Base-by-base conservation (phyloP, 495 filamentous ascomycete genomes). In the Penicillium crystallinum region DNA sequence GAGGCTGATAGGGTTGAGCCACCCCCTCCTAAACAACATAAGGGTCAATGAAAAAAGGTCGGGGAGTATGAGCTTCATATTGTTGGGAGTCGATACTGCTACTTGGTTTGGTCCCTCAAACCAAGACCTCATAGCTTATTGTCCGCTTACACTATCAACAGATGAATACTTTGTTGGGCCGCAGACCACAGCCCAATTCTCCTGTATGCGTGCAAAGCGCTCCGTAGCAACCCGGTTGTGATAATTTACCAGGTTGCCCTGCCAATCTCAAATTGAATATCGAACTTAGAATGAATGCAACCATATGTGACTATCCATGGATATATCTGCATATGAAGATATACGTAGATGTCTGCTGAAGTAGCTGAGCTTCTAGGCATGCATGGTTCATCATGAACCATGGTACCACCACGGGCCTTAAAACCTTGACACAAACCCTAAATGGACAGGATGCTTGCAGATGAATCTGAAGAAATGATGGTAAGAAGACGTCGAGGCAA, bases 401-500 rank as follows among this genome's bases (percentile, higher is more conserved):
- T 48, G 46, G 46, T 48, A 38, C 34, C 2, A 25, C 22, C 22
- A 12, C 34, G 31, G 34, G 19, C 34, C 12, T 14, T 36, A 37
- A 27, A 48, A 27, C 34, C 22, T 47, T 47, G 33, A 17, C 23
- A 6, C 14, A 17, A 48, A 48, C 46, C 22, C 46, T 38, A 48
- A 48, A 7, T 35, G 7, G 33, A 29, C 46, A 29, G 11, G 7
- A 17, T 36, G 17, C 8, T 4, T 46, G 22, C n/a, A 8, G 14
- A 18, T 15, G 4, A 15, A 21, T 21, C 2, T 21, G 1, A 33
- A n/a, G 21, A 10, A 27, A 12, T 27, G 22, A 27, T 4, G 23
- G 9, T 11, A 11, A 5, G n/a, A 25, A 0, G n/a, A 27, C 14
- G 4, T 12, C 15, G 25, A 21, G 10, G 2, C 17, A 43, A 23